A percentile compares a stretch with the other conserved stretches of the same genome.
phyloP scores from a whole-genome alignment of 176 grass and related monocot genomes.

The Cymbopogon citratus region DNA sequence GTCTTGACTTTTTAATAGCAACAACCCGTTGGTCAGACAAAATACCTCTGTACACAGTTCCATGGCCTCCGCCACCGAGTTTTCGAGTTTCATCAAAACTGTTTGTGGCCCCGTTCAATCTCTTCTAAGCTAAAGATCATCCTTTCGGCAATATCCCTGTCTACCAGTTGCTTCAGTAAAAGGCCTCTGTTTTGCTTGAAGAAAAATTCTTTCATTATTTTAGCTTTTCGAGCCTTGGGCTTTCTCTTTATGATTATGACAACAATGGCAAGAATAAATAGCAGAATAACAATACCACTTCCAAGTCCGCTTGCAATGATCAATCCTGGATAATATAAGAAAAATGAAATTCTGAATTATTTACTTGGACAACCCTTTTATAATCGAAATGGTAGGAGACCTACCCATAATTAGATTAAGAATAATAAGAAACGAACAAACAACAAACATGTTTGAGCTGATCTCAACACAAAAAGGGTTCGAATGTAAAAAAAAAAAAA shows the following conservation, averaged over 20 bases:
- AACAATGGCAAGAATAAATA: slow-evolving; percentile 23
- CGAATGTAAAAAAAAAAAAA: too few species aligned
- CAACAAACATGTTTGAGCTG: too few species aligned
- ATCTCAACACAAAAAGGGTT: not conserved
- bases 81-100: slow-evolving; percentile 41
- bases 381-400: not conserved
- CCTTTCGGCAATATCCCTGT: slow-evolving; percentile 52
- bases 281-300: slow-evolving; percentile 20
- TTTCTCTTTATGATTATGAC: slow-evolving; percentile 29
- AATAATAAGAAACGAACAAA: not conserved
- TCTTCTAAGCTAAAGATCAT: slow-evolving; percentile 59
- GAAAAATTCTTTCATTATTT: slow-evolving; percentile 37
- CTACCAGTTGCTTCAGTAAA: slow-evolving; percentile 43
- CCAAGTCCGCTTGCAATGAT: slow-evolving; percentile 18
- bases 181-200: slow-evolving; percentile 56
- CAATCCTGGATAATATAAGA: not conserved
- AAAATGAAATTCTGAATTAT: not conserved
- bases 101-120: slow-evolving; percentile 47
- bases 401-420: not conserved
- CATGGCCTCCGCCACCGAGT: slow-evolving; percentile 45
- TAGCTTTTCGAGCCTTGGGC: slow-evolving; percentile 25
- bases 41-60: slow-evolving; percentile 60
- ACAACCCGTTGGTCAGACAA: slow-evolving; percentile 42
- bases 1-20: slow-evolving; percentile 59
- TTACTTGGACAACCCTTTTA: not conserved